Evolutionary conservation across 805 yeast species (phyloP).

Genomic region (Kuraishia piskuri): DNA sequence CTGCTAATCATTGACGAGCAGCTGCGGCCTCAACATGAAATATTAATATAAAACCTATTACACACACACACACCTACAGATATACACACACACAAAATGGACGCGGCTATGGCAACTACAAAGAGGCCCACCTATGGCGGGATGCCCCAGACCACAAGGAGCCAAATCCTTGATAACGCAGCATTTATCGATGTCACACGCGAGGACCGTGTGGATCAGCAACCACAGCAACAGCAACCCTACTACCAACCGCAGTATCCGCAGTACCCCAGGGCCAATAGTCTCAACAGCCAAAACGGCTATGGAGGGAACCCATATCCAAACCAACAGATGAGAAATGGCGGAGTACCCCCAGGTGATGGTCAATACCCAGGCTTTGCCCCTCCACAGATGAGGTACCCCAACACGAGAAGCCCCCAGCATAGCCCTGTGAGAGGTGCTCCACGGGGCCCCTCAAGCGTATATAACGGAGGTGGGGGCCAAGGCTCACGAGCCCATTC

Average conservation of each 20-base stretch:
- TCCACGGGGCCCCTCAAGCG: conserved; percentile 3
- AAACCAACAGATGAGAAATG: conserved; percentile 1
- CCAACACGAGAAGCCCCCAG: not conserved
- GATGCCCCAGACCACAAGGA: conserved; percentile 20
- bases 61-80: not conserved
- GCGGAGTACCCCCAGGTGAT: conserved; percentile 5
- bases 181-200: conserved; percentile 36
- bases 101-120: conserved; percentile 23
- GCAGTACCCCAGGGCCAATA: conserved; percentile 20
- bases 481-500: conserved; percentile 7
- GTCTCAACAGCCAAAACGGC: conserved; percentile 7
- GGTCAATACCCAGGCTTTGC: conserved; percentile 4
- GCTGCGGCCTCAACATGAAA: too few species aligned
- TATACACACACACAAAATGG: conserved; percentile 14
- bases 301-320: conserved; percentile 7
- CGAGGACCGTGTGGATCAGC: conserved; percentile 26
- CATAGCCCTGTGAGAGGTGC: not conserved
- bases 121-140: conserved; percentile 11
- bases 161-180: conserved; percentile 28
- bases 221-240: conserved; percentile 19
- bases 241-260: conserved; percentile 35
- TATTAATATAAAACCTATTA: too few species aligned
- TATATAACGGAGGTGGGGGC: not conserved
- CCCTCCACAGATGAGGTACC: not conserved
- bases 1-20: too few species aligned